Base-by-base conservation (phyloP, 495 filamentous ascomycete genomes). In the Aspergillus haitiensis region DNA sequence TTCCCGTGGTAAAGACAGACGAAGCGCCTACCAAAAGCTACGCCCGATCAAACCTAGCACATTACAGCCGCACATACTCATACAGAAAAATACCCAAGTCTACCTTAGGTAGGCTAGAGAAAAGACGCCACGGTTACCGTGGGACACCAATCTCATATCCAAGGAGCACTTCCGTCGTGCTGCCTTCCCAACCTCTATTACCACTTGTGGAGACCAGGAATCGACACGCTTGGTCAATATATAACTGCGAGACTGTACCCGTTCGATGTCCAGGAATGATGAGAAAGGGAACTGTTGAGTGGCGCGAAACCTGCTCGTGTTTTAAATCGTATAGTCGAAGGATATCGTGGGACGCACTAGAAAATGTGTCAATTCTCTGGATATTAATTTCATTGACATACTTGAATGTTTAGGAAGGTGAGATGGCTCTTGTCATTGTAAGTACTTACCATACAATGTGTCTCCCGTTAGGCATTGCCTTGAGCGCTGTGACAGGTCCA, bases 181-280 rank as follows among this genome's bases (percentile, higher is more conserved):
- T 84, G n/a, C 94, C 94, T 70, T 98, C 95, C 95, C 95, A 98
- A 3, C 94, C 94, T 52, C 94, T 77, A 62, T 93, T 97, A 1
- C 94, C 94, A 34, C 88, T 92, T 2, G 90, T 87, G 2, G 90
- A 93, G 48, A 98, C 82, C 86, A 98, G 91, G 70, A 91, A 96
- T 35, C 86, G 81, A 64, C 91, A 94, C 0, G 90, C 91, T 32
- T 90, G 88, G 70, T 98, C 94, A 50, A 96, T 79, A 67, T 91
- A 92, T 31, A 96, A 71, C 59, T 83, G 81, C 0, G 88, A 90
- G 47, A 97, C 93, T 31, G 96, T 91, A 49, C 95, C 94, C 4
- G 92, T 93, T 15, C 90, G 88, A 61, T 97, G 94, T 3, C 94
- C 94, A 1, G 94, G 94, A 34, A 98, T 86, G 66, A 98, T 97